phyloP scores from a whole-genome alignment of 768 basidiomycete species.

The Tylopilus rubrobrunneus region DNA sequence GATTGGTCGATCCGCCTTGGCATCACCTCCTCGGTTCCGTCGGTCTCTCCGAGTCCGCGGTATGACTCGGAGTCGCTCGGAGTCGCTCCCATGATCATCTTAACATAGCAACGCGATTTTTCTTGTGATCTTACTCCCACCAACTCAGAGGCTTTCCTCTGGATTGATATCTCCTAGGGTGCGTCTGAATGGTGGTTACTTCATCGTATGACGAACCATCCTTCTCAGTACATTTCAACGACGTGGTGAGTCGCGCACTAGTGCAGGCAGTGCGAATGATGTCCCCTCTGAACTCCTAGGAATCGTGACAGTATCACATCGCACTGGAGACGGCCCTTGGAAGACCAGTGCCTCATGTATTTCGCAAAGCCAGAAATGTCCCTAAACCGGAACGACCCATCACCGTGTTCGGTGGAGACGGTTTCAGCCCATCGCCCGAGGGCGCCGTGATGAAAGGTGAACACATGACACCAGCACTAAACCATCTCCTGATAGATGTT shows the following conservation, averaged over 20 bases:
- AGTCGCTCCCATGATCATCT: background rate
- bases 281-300: background rate
- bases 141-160: background rate
- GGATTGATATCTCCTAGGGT: background rate
- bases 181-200: background rate
- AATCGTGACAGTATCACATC: conserved; percentile 5
- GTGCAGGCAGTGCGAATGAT: background rate
- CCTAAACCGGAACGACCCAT: conserved; percentile 1
- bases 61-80: background rate
- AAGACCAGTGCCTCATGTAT: conserved; percentile 1
- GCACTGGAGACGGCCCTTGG: conserved; percentile 1
- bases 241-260: conserved; percentile 5
- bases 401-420: conserved; percentile 8
- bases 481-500: conserved; percentile 10
- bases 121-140: background rate
- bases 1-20: background rate
- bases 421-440: conserved; percentile 5
- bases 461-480: conserved; percentile 4
- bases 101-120: background rate
- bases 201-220: background rate
- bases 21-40: background rate
- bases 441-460: conserved; percentile 7
- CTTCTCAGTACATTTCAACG: conserved; percentile 5
- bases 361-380: conserved; percentile 1
- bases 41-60: background rate